Base-by-base conservation (phyloP, 2,329 filamentous ascomycete species). In the Fulvia fulva region DNA sequence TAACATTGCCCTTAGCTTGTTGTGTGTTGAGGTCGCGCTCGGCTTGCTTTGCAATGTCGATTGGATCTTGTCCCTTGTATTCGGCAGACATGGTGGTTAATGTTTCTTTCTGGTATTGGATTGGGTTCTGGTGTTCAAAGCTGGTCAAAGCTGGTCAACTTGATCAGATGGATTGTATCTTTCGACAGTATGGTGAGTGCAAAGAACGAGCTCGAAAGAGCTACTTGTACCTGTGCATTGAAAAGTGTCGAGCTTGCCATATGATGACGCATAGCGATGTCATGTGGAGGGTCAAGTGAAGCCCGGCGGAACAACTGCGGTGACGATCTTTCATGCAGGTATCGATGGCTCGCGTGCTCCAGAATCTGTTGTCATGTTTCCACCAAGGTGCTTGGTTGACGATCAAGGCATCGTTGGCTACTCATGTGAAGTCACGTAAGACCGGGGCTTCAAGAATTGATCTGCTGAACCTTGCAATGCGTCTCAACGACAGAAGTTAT, bases 21-120 rank as follows among this genome's bases (percentile, higher is more conserved):
- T 76, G 63, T 8, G 76, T 75, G 69, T 80, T 78, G 54, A 81
- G 72, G 56, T 81, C 77, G 19, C 70, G 70, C 73, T 81, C 78
- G 11, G 79, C 78, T 63, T 80, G 71, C 65, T 76, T 69, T 54
- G 80, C 78, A 65, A 80, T 68, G 26, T 72, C 68, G 64, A 76
- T 65, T 53, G 75, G 76, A 66, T 79, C 71, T 55, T 75, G 68
- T 64, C 70, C 70, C 58, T 74, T 57, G 70, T 76, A 74, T 67
- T 73, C 73, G 56, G 67, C 65, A 46, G 78, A 79, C 77, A 80
- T 80, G 56, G 28, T 73, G 53, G 50, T 41, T 57, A 14, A n/a
- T 23, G 19, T 12, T 25, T 58, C 1, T 46, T 52, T 59, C 53
- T 55, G 37, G 37, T 55, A 55, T 37, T 46, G 49, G 53, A 55